Evolutionary conservation across 352 stramenopile species (phyloP).

Genomic region (Paralagenidium karlingii): DNA sequence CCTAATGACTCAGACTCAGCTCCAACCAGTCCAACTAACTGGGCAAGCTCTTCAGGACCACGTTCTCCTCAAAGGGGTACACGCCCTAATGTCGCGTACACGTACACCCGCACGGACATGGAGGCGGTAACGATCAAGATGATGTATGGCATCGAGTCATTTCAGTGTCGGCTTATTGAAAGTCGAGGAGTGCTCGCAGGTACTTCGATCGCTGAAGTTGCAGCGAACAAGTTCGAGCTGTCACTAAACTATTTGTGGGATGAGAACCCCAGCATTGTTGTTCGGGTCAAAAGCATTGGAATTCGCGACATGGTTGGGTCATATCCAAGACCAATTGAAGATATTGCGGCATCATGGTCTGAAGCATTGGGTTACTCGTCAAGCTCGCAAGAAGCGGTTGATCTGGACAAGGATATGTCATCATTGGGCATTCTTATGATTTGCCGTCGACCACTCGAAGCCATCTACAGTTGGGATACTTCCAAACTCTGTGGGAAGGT

Average conservation of each 20-base stretch:
- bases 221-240: conserved; percentile 3
- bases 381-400: too few species aligned
- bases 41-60: neutral
- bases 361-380: too few species aligned
- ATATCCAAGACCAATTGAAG: too few species aligned
- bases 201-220: conserved; percentile 1
- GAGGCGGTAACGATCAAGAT: conserved; percentile 53
- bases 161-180: conserved; percentile 25
- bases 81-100: conserved; percentile 54
- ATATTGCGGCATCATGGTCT: too few species aligned
- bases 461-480: conserved; percentile 53
- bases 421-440: conserved; percentile 16
- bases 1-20: too few species aligned
- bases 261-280: conserved; percentile 3
- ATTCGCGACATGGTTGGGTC: too few species aligned
- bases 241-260: conserved; percentile 7
- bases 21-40: too few species aligned
- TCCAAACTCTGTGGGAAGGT: conserved; percentile 21
- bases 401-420: neutral
- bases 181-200: neutral
- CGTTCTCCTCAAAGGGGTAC: neutral
- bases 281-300: too few species aligned
- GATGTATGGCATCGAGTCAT: conserved; percentile 38
- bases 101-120: conserved; percentile 54
- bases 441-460: conserved; percentile 22